phyloP scores from a whole-genome alignment of 306 rosid species.

The Echinosophora koreensis region DNA sequence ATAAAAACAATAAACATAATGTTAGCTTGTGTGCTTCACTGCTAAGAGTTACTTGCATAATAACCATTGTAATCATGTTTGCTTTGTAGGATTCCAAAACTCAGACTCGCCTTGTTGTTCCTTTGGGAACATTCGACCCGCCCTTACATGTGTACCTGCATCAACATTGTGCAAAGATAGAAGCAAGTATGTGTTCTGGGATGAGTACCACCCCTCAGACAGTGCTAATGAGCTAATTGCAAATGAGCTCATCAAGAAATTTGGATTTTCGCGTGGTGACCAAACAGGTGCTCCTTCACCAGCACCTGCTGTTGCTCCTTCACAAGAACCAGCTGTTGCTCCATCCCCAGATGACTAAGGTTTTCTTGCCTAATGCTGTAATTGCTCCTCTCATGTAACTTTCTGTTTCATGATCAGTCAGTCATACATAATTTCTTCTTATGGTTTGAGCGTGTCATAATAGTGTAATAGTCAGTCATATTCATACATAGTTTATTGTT shows the following conservation, averaged over 20 bases:
- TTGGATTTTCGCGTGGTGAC: conserved; percentile 50
- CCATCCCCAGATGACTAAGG: conserved; percentile 62
- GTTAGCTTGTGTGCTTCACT: neutral
- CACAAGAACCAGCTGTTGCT: conserved; percentile 54
- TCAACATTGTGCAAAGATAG: conserved; percentile 83
- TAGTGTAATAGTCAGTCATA: conserved; percentile 23
- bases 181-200: conserved; percentile 98
- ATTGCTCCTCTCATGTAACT: conserved; percentile 2
- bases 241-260: conserved; percentile 85
- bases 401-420: conserved; percentile 4
- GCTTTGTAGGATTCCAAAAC: conserved; percentile 73
- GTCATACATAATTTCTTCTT: neutral
- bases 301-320: conserved; percentile 50
- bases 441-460: conserved; percentile 13
- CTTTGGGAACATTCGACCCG: conserved; percentile 82
- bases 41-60: neutral
- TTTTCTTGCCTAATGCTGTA: conserved; percentile 22
- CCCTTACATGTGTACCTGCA: conserved; percentile 88
- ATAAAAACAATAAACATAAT: no score
- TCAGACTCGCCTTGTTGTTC: conserved; percentile 91
- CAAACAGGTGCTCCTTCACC: conserved; percentile 53
- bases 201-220: conserved; percentile 95
- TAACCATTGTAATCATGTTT: neutral
- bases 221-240: conserved; percentile 85
- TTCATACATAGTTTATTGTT: conserved; percentile 2